A percentile compares a stretch with the other conserved stretches of the same genome.
Evolutionary conservation across 2,329 filamentous ascomycete species (phyloP).

Genomic region (Didymella keratinophila): DNA sequence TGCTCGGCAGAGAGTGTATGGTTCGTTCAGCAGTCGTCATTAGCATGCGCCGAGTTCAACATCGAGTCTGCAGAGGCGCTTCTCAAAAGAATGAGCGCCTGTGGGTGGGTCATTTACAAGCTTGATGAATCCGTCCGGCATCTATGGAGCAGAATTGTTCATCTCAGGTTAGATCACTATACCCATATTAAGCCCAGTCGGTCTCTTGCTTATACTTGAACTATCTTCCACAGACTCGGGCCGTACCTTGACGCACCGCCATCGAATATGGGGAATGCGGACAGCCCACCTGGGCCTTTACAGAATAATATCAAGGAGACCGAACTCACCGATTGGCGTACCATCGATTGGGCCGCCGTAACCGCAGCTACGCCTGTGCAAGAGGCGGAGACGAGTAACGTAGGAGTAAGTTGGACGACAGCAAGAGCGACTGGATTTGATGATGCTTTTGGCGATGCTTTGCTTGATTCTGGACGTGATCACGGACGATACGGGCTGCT

Average conservation of each 20-base stretch:
- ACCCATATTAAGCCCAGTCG: constrained; percentile 32
- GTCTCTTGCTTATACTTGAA: constrained; percentile 46
- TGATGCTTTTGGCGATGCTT: constrained; percentile 10
- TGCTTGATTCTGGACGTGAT: constrained; percentile 1
- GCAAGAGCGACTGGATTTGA: constrained; percentile 10
- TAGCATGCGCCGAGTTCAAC: constrained; percentile 45
- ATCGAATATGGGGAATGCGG: constrained; percentile 25
- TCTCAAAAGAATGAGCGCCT: constrained; percentile 43
- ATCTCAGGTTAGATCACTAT: constrained; percentile 48
- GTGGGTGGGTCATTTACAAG: constrained; percentile 51
- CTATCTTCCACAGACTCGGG: constrained; percentile 37
- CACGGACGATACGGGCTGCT: constrained; percentile 2
- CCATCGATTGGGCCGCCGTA: constrained; percentile 39
- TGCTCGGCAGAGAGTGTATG: constrained; percentile 42
- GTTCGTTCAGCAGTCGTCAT: constrained; percentile 45
- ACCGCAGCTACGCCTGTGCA: constrained; percentile 7
- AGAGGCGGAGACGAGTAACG: constrained; percentile 1
- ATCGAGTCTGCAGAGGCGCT: constrained; percentile 36
- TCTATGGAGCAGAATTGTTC: constrained; percentile 43
- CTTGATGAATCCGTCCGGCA: constrained; percentile 42
- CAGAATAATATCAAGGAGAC: constrained; percentile 40
- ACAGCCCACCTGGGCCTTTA: constrained; percentile 40
- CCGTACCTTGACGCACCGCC: constrained; percentile 32
- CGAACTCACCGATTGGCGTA: constrained; percentile 44
- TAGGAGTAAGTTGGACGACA: constrained; percentile 17